phyloP scores from a whole-genome alignment of 495 filamentous ascomycete genomes.

The Friedmanniomyces simplex region DNA sequence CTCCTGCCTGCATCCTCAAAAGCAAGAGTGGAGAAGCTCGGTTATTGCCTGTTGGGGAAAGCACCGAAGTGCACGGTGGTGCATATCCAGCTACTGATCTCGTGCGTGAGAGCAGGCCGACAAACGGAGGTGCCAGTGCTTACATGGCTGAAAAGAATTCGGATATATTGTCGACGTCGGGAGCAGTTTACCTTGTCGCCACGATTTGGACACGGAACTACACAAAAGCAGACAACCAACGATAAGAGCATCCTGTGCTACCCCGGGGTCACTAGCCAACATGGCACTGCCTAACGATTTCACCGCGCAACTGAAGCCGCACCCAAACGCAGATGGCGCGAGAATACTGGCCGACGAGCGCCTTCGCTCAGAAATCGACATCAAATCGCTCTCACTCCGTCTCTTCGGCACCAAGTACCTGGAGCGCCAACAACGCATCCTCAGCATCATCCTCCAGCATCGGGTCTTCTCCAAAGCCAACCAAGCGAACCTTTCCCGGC shows the following conservation, averaged over 20 bases:
- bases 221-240: background rate
- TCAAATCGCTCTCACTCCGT: constrained; percentile 31
- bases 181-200: no score
- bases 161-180: no score
- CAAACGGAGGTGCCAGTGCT: no score
- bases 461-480: constrained; percentile 33
- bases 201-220: background rate
- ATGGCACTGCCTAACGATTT: constrained; percentile 34
- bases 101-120: no score
- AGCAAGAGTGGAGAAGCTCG: background rate
- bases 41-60: background rate
- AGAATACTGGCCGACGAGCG: constrained; percentile 33
- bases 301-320: constrained; percentile 34
- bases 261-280: no score
- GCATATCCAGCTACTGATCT: no score
- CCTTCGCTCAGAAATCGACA: constrained; percentile 26
- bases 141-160: no score
- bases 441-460: constrained; percentile 30
- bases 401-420: constrained; percentile 33
- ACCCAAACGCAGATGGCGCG: constrained; percentile 28
- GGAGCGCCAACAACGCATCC: constrained; percentile 31
- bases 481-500: constrained; percentile 35
- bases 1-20: no score
- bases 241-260: no score
- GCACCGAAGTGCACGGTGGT: background rate